Evolutionary conservation across 176 grass and related monocot species (phyloP).

Genomic region (Chrysopogon serrulatus): DNA sequence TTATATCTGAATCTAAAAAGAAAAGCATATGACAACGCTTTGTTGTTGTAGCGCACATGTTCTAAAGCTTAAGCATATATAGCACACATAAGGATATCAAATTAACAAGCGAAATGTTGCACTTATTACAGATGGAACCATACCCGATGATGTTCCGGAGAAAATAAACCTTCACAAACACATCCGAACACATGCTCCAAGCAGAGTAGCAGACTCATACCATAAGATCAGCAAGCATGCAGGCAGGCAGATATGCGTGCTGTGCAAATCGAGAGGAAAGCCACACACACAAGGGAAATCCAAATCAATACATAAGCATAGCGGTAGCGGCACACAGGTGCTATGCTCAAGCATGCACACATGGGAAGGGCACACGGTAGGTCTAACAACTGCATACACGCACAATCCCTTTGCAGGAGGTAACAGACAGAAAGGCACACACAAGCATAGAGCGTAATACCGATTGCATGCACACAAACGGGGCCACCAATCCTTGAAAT

Average conservation of each 20-base stretch:
- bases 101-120: neutral
- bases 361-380: no score
- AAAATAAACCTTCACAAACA: neutral
- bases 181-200: neutral
- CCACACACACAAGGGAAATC: neutral
- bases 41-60: neutral
- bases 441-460: neutral
- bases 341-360: neutral
- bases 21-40: neutral
- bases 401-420: neutral
- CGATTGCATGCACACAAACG: neutral
- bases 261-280: neutral
- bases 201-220: neutral
- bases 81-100: neutral
- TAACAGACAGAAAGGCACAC: neutral
- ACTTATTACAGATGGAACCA: slow-evolving; percentile 16
- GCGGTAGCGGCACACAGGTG: neutral
- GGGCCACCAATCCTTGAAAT: neutral
- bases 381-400: neutral
- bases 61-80: neutral
- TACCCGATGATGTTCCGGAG: neutral
- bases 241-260: neutral
- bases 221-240: neutral
- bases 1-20: neutral
- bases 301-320: neutral